Conservation (phyloP, 2,329 filamentous ascomycete genomes). For the Ceratocystis harringtonii region DNA sequence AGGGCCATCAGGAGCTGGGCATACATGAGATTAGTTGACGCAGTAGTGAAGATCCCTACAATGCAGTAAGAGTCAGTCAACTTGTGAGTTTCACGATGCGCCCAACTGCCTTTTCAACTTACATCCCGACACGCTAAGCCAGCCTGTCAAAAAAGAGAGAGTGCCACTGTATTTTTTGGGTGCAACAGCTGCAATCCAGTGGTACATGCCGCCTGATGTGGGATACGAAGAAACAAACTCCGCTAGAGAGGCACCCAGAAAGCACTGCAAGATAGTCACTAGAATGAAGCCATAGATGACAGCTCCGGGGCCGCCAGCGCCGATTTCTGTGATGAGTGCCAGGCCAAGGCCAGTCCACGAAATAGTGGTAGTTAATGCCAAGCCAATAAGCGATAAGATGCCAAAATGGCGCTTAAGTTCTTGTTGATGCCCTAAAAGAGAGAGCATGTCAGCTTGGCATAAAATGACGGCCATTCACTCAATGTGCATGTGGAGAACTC, state of each 20-base stretch:
- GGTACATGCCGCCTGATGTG: slow-evolving; percentile 36
- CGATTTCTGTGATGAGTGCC: slow-evolving; percentile 32
- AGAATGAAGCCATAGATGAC: slow-evolving; percentile 38
- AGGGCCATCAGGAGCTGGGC: slow-evolving; percentile 29
- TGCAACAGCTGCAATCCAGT: slow-evolving; percentile 35
- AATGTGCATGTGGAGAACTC: slow-evolving; percentile 14
- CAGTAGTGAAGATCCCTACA: slow-evolving; percentile 29
- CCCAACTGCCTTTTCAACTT: neutral
- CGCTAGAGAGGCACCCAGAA: slow-evolving; percentile 29
- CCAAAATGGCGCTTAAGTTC: slow-evolving; percentile 35
- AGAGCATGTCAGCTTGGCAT: too few relatives aligned
- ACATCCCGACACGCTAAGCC: slow-evolving; percentile 17
- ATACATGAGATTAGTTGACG: slow-evolving; percentile 31
- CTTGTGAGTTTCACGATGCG: too few relatives aligned
- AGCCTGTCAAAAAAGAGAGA: slow-evolving; percentile 14
- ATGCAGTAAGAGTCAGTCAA: too few relatives aligned
- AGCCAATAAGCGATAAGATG: slow-evolving; percentile 32
- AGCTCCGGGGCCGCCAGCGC: slow-evolving; percentile 33
- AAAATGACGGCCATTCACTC: neutral
- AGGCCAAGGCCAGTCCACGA: slow-evolving; percentile 35
- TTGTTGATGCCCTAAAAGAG: slow-evolving; percentile 30
- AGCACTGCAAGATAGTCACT: slow-evolving; percentile 32
- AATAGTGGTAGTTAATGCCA: slow-evolving; percentile 35
- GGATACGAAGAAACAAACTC: slow-evolving; percentile 36
- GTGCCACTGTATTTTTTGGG: slow-evolving; percentile 20